phyloP scores from a whole-genome alignment of 2,329 filamentous ascomycete genomes.

The Emergomyces orientalis region DNA sequence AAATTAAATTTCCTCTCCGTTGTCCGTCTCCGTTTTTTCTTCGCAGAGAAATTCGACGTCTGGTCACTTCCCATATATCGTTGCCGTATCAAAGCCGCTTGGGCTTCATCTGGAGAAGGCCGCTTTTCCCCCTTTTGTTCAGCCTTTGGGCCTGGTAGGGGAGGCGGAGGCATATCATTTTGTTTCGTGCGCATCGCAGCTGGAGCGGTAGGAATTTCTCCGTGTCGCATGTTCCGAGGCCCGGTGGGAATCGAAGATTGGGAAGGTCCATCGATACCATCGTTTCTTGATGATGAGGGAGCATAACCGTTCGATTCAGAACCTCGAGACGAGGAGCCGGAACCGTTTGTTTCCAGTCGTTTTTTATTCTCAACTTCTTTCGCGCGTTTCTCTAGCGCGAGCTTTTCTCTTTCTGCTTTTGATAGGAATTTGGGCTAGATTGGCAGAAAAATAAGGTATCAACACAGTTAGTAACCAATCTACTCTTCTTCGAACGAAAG shows the following conservation, averaged over 20 bases:
- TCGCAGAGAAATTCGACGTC: slow-evolving; percentile 83
- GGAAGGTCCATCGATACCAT: slow-evolving; percentile 21
- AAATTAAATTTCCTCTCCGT: slow-evolving; percentile 99
- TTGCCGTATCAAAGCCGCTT: slow-evolving; percentile 64
- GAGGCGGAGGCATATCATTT: slow-evolving; percentile 47
- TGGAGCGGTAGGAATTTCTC: slow-evolving; percentile 42
- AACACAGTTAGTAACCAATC: slow-evolving; percentile 10
- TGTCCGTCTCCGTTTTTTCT: slow-evolving; percentile 89
- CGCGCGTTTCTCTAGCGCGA: slow-evolving; percentile 67
- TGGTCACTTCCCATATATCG: slow-evolving; percentile 81
- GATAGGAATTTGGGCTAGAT: slow-evolving; percentile 69
- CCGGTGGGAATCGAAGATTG: slow-evolving; percentile 54
- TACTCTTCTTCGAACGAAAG: slow-evolving; percentile 8
- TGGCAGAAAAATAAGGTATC: slow-evolving; percentile 12
- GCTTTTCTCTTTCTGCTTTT: slow-evolving; percentile 68
- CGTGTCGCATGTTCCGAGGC: slow-evolving; percentile 57
- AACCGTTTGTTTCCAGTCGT: slow-evolving; percentile 35
- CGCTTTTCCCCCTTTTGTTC: slow-evolving; percentile 38
- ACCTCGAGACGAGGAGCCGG: slow-evolving; percentile 12
- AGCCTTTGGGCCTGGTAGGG: slow-evolving; percentile 32
- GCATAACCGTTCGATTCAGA: slow-evolving; percentile 10
- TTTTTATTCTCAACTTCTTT: slow-evolving; percentile 60
- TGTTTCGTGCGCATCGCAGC: slow-evolving; percentile 39
- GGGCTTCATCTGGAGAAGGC: slow-evolving; percentile 48
- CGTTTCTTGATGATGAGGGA: slow-evolving; percentile 10